A percentile compares a stretch with the other conserved stretches of the same genome.
Evolutionary conservation across 2,329 filamentous ascomycete species (phyloP).

Genomic region (Pseudogymnoascus sp.): DNA sequence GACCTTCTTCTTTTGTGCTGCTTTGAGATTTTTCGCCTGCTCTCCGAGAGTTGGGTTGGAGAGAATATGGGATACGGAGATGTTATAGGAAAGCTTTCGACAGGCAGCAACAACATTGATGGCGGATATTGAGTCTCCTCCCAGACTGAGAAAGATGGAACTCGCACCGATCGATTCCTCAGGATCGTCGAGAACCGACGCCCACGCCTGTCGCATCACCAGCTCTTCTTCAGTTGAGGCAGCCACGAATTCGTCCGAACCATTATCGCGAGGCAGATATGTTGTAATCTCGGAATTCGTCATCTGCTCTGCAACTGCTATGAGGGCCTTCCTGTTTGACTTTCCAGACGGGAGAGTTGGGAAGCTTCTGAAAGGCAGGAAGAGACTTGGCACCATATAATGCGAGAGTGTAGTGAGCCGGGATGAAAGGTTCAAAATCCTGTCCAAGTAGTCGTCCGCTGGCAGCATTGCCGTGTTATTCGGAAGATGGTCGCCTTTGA

Average conservation of each 20-base stretch:
- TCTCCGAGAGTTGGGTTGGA: constrained; percentile 6
- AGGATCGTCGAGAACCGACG: constrained; percentile 35
- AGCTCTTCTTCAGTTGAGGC: constrained; percentile 20
- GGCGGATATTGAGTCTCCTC: constrained; percentile 41
- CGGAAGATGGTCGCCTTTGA: constrained; percentile 7
- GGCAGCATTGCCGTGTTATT: constrained; percentile 5
- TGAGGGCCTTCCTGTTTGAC: neutral
- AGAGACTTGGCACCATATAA: neutral
- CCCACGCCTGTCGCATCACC: constrained; percentile 34
- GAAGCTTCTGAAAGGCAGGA: neutral
- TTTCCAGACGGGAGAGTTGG: neutral
- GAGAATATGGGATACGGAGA: constrained; percentile 4
- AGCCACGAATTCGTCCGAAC: constrained; percentile 6
- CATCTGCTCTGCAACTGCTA: neutral
- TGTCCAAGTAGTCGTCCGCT: constrained; percentile 1
- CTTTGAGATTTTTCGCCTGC: constrained; percentile 10
- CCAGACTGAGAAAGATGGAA: constrained; percentile 35
- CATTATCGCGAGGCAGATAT: neutral
- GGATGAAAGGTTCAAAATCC: neutral
- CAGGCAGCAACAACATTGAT: constrained; percentile 25
- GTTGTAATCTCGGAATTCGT: neutral
- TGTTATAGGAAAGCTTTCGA: neutral
- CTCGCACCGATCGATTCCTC: constrained; percentile 27
- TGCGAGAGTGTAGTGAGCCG: neutral
- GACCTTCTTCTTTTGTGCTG: neutral